Evolutionary conservation across 495 filamentous ascomycete species (phyloP).

Genomic region (Xylaria intraflava): DNA sequence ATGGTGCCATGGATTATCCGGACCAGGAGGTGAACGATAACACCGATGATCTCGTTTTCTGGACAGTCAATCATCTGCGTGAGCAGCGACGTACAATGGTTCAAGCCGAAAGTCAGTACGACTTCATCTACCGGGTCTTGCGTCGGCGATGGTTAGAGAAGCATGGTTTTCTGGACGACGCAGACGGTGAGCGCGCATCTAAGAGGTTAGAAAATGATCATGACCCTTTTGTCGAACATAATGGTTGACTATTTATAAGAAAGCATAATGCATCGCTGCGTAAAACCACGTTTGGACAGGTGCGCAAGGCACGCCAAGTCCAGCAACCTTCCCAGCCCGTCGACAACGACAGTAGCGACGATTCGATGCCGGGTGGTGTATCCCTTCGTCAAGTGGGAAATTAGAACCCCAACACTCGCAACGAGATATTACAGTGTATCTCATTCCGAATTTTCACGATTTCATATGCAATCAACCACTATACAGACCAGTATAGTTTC

Average conservation of each 20-base stretch:
- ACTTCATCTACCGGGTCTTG: constrained; percentile 85
- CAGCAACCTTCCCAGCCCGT: neutral
- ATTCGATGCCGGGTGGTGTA: constrained; percentile 9
- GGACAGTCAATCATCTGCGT: constrained; percentile 73
- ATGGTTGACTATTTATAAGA: constrained; percentile 10
- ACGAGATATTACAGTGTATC: neutral
- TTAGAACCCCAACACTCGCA: neutral
- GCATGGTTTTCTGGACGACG: constrained; percentile 30
- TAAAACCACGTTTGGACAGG: constrained; percentile 5
- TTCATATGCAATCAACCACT: neutral
- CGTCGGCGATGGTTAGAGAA: constrained; percentile 61
- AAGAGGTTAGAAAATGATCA: constrained; percentile 42
- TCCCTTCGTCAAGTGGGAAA: neutral
- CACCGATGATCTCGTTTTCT: constrained; percentile 48
- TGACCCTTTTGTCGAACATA: constrained; percentile 23
- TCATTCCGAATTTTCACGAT: neutral
- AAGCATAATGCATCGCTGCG: neutral
- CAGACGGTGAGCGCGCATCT: constrained; percentile 33
- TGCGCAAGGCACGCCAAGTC: constrained; percentile 1
- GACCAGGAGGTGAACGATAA: constrained; percentile 20
- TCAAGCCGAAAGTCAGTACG: constrained; percentile 77
- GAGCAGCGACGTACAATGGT: constrained; percentile 96
- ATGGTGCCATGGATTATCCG: constrained; percentile 55
- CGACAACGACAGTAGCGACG: constrained; percentile 12
- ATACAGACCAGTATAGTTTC: neutral